Evolutionary conservation across 2,329 filamentous ascomycete species (phyloP).

Genomic region (Arthrobotrys sphaeroides): DNA sequence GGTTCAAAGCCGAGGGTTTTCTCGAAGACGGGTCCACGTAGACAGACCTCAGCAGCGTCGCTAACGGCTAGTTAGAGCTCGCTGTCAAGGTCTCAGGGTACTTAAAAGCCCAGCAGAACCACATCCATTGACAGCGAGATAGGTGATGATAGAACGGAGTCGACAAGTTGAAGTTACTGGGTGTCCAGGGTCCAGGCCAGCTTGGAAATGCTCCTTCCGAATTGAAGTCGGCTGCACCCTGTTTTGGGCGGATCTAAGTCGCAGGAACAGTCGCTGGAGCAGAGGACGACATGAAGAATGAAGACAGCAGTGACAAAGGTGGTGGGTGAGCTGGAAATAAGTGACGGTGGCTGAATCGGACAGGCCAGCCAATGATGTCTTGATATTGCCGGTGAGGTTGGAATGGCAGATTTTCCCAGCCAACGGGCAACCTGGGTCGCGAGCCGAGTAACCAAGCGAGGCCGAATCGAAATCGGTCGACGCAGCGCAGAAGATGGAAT

Average conservation of each 20-base stretch:
- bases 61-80: background rate
- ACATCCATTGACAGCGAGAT: constrained; percentile 13
- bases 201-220: constrained; percentile 28
- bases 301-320: background rate
- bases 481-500: too few species aligned
- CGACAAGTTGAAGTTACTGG: too few species aligned
- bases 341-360: constrained; percentile 12
- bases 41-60: constrained; percentile 10
- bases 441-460: constrained; percentile 33
- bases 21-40: background rate
- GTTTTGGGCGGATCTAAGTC: background rate
- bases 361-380: constrained; percentile 32
- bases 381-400: constrained; percentile 21
- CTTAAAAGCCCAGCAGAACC: constrained; percentile 3
- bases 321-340: background rate
- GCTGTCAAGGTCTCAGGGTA: constrained; percentile 16
- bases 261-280: constrained; percentile 15
- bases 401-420: constrained; percentile 38
- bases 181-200: constrained; percentile 3
- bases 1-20: background rate
- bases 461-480: too few species aligned
- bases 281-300: constrained; percentile 28
- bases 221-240: constrained; percentile 26
- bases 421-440: background rate
- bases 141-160: too few species aligned